Evolutionary conservation across 139 green algal species (phyloP), one percentile per base, ranked within the genome.

Genomic region (Deuterostichococcus epilithicus): DNA sequence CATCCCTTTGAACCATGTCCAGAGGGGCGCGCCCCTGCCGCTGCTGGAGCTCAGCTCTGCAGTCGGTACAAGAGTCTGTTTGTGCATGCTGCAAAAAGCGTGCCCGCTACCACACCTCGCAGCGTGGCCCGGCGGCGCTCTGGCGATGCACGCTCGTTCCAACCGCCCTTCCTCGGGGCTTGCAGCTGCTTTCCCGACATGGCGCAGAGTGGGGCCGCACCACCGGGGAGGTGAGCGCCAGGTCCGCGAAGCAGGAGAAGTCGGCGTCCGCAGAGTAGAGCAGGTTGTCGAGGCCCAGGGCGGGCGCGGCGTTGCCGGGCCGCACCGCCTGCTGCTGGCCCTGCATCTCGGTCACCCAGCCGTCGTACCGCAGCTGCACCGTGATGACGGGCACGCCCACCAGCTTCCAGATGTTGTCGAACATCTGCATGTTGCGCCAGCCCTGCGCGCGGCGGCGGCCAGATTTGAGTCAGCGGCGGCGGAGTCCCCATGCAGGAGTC

Each of bases 171-270:
- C n/a, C n/a, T n/a, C n/a, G n/a, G n/a, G n/a, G n/a, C n/a, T n/a
- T n/a, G n/a, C n/a, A n/a, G n/a, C n/a, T n/a, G n/a, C n/a, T n/a
- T n/a, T n/a, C n/a, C n/a, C n/a, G n/a, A n/a, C n/a, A n/a, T n/a
- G n/a, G n/a, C n/a, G n/a, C n/a, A n/a, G n/a, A n/a, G n/a, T n/a
- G n/a, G 8, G 8, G 42, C 26, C 42, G 8, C 42, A 52, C 42
- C 42, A 68, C 23, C 20, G 59, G 59, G 25, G 84, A 92, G 34
- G 87, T 93, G 22, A 98, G 85, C 39, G 95, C 95, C 80, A 98
- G 87, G 86, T 98, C 95, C 20, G 95, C 95, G 83, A 98, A 98
- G 89, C 95, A 98, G 42, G 78, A 91, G 85, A 98, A 98, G 88
- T 97, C 95, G 47, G 90, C 93, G 77, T 96, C 90, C 22, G 91